A percentile compares a stretch with the other conserved stretches of the same genome.
phyloP scores from a whole-genome alignment of 495 filamentous ascomycete species.

The Talaromyces ruber region DNA sequence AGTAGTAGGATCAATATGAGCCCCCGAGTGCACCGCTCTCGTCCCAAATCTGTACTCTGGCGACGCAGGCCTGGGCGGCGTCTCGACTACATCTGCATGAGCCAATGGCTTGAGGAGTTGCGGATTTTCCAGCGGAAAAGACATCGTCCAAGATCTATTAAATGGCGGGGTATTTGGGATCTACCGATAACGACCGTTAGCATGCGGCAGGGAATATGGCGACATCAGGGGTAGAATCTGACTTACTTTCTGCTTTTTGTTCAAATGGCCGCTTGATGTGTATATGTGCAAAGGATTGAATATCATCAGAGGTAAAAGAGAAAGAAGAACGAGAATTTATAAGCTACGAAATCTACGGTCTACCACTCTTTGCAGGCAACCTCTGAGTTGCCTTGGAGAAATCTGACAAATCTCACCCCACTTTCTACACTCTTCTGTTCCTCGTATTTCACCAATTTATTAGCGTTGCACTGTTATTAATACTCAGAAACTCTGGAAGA shows the following conservation, averaged over 20 bases:
- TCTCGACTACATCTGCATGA: conserved; percentile 32
- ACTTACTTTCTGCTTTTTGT: not conserved
- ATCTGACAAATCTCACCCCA: conserved; percentile 4
- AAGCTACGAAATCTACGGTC: not conserved
- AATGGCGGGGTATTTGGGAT: not conserved
- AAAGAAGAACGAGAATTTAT: not conserved
- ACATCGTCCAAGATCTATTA: not conserved
- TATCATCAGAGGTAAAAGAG: not conserved
- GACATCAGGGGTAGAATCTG: not conserved
- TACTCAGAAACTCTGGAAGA: not conserved
- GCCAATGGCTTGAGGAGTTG: conserved; percentile 1
- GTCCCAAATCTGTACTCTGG: conserved; percentile 75
- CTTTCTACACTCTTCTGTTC: not conserved
- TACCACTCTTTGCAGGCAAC: not conserved
- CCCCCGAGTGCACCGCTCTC: conserved; percentile 85
- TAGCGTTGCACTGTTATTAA: not conserved
- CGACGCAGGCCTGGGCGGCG: conserved; percentile 47
- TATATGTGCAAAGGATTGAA: not conserved
- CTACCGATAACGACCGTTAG: not conserved
- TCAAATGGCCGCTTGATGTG: not conserved
- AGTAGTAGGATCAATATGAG: conserved; percentile 80
- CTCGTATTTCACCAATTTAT: not conserved
- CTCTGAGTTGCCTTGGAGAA: not conserved
- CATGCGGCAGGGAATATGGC: not conserved
- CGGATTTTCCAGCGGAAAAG: conserved; percentile 1